phyloP scores from a whole-genome alignment of 495 filamentous ascomycete genomes.

The Hypomontagnella monticulosa region DNA sequence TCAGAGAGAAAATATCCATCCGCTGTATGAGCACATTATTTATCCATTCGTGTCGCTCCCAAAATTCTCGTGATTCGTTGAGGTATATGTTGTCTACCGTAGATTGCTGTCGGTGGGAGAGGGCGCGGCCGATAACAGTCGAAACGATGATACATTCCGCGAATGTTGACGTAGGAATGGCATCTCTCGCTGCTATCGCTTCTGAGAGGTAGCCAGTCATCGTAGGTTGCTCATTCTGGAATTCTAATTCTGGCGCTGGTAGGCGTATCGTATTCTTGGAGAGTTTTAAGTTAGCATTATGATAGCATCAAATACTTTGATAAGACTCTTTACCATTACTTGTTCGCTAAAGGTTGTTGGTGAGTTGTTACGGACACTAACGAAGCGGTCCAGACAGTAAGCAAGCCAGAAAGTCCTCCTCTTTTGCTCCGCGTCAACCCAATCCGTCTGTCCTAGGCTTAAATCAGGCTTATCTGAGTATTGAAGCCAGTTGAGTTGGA shows the following conservation, averaged over 20 bases:
- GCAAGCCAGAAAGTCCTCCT: slow-evolving; percentile 61
- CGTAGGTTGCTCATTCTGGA: slow-evolving; percentile 59
- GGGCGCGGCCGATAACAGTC: slow-evolving; percentile 57
- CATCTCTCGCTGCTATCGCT: slow-evolving; percentile 45
- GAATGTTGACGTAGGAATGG: slow-evolving; percentile 52
- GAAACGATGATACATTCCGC: slow-evolving; percentile 59
- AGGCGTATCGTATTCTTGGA: slow-evolving; percentile 55
- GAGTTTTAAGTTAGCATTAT: slow-evolving; percentile 26
- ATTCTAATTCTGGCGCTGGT: slow-evolving; percentile 59
- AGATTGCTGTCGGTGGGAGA: slow-evolving; percentile 55
- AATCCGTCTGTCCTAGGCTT: slow-evolving; percentile 29
- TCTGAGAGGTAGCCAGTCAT: slow-evolving; percentile 56
- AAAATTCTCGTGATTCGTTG: slow-evolving; percentile 49
- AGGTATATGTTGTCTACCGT: slow-evolving; percentile 39
- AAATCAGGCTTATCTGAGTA: slow-evolving; percentile 42
- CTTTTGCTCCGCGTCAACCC: slow-evolving; percentile 57
- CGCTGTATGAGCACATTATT: slow-evolving; percentile 51
- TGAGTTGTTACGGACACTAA: slow-evolving; percentile 57
- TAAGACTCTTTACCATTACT: slow-evolving; percentile 49
- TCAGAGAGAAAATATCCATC: slow-evolving; percentile 48
- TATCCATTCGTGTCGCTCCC: slow-evolving; percentile 61
- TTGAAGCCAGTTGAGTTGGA: slow-evolving; percentile 57
- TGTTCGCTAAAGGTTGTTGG: slow-evolving; percentile 61
- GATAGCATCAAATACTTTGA: background rate
- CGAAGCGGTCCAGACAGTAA: slow-evolving; percentile 58